Evolutionary conservation across 257 asterid genomes (phyloP).

Genomic region (Nicotiana benthamiana): DNA sequence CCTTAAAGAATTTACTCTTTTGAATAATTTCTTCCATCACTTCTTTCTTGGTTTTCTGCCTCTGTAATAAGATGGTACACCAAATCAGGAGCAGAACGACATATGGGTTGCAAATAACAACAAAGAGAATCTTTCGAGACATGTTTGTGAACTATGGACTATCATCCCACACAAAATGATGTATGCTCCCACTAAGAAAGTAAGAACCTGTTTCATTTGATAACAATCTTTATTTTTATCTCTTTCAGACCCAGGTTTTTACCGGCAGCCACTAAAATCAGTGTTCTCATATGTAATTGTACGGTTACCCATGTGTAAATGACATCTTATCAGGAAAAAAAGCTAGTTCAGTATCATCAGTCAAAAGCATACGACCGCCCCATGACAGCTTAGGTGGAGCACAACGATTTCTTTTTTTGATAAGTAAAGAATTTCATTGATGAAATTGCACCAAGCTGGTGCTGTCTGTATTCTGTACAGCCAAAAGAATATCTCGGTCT

Average conservation of each 20-base stretch:
- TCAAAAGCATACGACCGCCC: neutral
- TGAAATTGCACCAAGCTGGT: neutral
- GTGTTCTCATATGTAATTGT: neutral
- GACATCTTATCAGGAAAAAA: neutral
- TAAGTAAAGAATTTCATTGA: neutral
- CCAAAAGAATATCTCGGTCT: neutral
- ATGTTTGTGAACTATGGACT: neutral
- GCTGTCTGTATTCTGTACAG: neutral
- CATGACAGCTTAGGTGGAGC: neutral
- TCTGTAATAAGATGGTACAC: slow-evolving; percentile 37
- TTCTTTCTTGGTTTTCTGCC: slow-evolving; percentile 88
- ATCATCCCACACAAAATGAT: neutral
- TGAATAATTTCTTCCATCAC: slow-evolving; percentile 80
- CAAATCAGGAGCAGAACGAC: slow-evolving; percentile 17
- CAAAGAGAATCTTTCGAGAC: neutral
- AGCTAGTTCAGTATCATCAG: neutral
- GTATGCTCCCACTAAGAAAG: neutral
- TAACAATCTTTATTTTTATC: neutral
- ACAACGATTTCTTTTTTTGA: neutral
- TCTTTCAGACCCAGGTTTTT: neutral
- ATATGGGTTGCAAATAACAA: neutral
- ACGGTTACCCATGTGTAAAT: neutral
- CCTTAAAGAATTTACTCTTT: slow-evolving; percentile 97
- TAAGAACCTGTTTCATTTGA: neutral
- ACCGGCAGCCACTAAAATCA: neutral